These are phyloP conservation scores for Stromatinia cepivora DNA, from an alignment of 2,329 filamentous ascomycete genomes.

Conservation along the genomic window DNA sequence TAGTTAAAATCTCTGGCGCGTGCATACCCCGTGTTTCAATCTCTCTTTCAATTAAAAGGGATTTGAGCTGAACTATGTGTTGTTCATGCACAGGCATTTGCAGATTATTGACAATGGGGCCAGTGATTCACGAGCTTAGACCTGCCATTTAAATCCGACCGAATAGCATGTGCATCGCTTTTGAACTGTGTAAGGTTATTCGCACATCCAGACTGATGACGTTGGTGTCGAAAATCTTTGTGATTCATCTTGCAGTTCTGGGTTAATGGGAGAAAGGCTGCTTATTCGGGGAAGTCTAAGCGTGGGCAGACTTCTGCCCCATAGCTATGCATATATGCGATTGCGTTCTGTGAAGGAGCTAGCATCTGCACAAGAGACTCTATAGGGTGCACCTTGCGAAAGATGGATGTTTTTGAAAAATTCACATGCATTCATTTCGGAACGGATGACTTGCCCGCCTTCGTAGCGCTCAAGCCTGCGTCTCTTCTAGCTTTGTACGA, in stretches of 20 bases:
- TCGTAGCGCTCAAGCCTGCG: neutral
- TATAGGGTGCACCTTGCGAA: neutral
- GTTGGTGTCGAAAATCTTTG: neutral
- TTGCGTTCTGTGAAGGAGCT: neutral
- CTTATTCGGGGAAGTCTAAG: conserved; percentile 1
- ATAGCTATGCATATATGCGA: neutral
- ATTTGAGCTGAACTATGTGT: conserved; percentile 20
- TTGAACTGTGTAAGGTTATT: neutral
- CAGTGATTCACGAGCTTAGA: conserved; percentile 12
- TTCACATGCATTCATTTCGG: neutral
- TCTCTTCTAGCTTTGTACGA: conserved; percentile 1
- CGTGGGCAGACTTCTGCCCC: conserved; percentile 12
- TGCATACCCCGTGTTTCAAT: conserved; percentile 22
- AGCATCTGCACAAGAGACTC: conserved; percentile 10
- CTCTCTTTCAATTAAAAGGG: conserved; percentile 8
- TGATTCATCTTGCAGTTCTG: conserved; percentile 4
- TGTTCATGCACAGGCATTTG: conserved; percentile 21
- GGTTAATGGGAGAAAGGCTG: neutral
- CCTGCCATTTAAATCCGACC: conserved; percentile 15
- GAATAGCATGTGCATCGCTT: conserved; percentile 11
- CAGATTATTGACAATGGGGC: conserved; percentile 12
- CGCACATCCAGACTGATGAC: neutral
- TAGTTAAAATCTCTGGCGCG: conserved; percentile 9
- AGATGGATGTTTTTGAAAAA: neutral
- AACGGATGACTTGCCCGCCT: neutral